Conservation (phyloP, 2,329 filamentous ascomycete genomes). For the Sodiomyces alkalinus region DNA sequence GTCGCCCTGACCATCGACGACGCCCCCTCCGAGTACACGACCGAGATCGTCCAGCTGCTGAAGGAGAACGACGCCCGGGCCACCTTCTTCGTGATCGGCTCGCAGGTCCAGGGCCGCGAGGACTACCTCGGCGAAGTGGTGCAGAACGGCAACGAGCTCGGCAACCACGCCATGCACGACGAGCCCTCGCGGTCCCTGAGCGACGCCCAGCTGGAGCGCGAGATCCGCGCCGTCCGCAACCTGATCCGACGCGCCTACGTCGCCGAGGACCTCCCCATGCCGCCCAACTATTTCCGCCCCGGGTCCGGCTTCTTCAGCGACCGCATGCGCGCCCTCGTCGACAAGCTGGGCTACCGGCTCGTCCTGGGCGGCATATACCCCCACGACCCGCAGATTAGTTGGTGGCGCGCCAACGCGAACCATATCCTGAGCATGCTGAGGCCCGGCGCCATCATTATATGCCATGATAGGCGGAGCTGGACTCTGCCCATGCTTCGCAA, state of each 20-base stretch:
- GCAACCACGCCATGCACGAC: constrained; percentile 82
- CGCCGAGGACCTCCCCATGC: constrained; percentile 22
- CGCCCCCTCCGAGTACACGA: constrained; percentile 59
- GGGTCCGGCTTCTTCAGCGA: constrained; percentile 72
- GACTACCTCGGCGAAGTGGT: constrained; percentile 41
- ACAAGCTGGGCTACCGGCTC: constrained; percentile 49
- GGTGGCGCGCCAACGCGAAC: constrained; percentile 52
- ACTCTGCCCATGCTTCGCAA: constrained; percentile 62
- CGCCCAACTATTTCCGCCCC: constrained; percentile 60
- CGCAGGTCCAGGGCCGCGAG: constrained; percentile 47
- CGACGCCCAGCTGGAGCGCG: constrained; percentile 39
- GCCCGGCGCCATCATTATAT: constrained; percentile 68
- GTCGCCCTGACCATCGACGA: constrained; percentile 82
- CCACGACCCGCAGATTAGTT: constrained; percentile 74
- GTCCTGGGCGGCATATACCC: constrained; percentile 80
- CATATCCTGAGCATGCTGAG: constrained; percentile 70
- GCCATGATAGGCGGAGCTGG: constrained; percentile 75
- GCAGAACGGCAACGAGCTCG: constrained; percentile 54
- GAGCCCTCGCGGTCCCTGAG: constrained; percentile 53
- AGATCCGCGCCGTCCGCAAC: constrained; percentile 51
- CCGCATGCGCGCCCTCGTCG: constrained; percentile 48
- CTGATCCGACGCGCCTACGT: constrained; percentile 43
- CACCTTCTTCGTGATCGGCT: constrained; percentile 82
- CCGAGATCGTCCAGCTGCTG: constrained; percentile 55
- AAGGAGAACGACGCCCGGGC: constrained; percentile 51